phyloP scores from a whole-genome alignment of 1,284 basidiomycete genomes.

The Boletus smithii region DNA sequence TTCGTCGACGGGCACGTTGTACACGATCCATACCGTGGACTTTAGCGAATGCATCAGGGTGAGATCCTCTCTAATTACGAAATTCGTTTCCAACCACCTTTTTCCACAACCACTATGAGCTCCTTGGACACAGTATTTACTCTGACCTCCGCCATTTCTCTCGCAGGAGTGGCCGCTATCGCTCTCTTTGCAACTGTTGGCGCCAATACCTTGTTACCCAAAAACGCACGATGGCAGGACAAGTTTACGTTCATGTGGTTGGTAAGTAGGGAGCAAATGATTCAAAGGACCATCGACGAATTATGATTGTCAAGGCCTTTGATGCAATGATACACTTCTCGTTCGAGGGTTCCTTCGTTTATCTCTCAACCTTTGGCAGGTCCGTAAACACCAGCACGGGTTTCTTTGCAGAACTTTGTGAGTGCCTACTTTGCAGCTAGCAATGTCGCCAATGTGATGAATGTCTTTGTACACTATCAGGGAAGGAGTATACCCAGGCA shows the following conservation, averaged over 20 bases:
- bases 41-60: no score
- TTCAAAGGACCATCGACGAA: not conserved
- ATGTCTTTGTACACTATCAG: conserved; percentile 26
- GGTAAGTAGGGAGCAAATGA: conserved; percentile 37
- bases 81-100: not conserved
- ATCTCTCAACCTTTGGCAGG: conserved; percentile 67
- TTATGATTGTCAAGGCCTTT: conserved; percentile 49
- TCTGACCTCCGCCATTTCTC: conserved; percentile 59
- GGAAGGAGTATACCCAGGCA: conserved; percentile 69
- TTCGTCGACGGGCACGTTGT: no score
- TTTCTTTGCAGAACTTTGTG: conserved; percentile 74
- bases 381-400: conserved; percentile 68
- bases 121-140: conserved; percentile 49
- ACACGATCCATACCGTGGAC: no score
- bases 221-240: conserved; percentile 60
- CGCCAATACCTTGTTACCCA: conserved; percentile 55
- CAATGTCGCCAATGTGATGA: not conserved
- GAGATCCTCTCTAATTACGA: no score
- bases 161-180: conserved; percentile 54
- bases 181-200: conserved; percentile 49
- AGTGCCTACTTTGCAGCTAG: conserved; percentile 25
- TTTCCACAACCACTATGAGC: conserved; percentile 14
- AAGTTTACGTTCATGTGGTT: conserved; percentile 70
- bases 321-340: conserved; percentile 77
- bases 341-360: conserved; percentile 77